Percentiles rank a stretch among this genome's conserved stretches.
Evolutionary conservation across 2,329 filamentous ascomycete genomes (phyloP).

Genomic region (Rugonectria rugulosa): DNA sequence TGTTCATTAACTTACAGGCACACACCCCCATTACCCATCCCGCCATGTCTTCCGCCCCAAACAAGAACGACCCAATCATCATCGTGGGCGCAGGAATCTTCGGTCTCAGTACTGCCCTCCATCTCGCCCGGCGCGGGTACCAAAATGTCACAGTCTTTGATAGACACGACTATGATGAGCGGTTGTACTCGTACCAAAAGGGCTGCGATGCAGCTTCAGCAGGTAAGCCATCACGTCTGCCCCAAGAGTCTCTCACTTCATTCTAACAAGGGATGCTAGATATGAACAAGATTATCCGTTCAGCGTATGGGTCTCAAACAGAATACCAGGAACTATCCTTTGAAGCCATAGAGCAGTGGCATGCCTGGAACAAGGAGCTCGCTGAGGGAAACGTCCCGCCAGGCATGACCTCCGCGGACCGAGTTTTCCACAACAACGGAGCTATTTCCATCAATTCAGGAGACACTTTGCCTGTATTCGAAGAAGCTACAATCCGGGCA

Average conservation of each 20-base stretch:
- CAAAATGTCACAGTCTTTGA: constrained; percentile 57
- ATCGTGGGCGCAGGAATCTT: constrained; percentile 35
- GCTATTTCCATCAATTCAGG: constrained; percentile 40
- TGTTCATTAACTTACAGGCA: neutral
- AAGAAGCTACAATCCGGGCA: constrained; percentile 45
- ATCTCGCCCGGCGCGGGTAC: constrained; percentile 50
- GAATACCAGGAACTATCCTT: constrained; percentile 55
- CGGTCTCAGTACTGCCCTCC: constrained; percentile 45
- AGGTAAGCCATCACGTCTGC: constrained; percentile 36
- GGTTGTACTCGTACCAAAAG: constrained; percentile 49
- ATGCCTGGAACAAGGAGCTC: constrained; percentile 54
- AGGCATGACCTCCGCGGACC: constrained; percentile 46
- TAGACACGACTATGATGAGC: constrained; percentile 50
- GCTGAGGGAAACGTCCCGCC: constrained; percentile 42
- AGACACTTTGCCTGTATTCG: constrained; percentile 41
- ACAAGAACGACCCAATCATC: constrained; percentile 18
- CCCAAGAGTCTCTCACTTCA: too few species aligned
- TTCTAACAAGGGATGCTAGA: constrained; percentile 27
- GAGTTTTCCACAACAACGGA: constrained; percentile 50
- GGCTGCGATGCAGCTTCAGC: constrained; percentile 53
- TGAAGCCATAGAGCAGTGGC: constrained; percentile 52
- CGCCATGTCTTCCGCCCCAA: constrained; percentile 4
- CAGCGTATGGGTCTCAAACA: constrained; percentile 50
- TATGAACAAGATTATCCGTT: constrained; percentile 48
- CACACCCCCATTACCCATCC: neutral